phyloP scores from a whole-genome alignment of 352 stramenopile genomes.

The Phytophthora sp. region DNA sequence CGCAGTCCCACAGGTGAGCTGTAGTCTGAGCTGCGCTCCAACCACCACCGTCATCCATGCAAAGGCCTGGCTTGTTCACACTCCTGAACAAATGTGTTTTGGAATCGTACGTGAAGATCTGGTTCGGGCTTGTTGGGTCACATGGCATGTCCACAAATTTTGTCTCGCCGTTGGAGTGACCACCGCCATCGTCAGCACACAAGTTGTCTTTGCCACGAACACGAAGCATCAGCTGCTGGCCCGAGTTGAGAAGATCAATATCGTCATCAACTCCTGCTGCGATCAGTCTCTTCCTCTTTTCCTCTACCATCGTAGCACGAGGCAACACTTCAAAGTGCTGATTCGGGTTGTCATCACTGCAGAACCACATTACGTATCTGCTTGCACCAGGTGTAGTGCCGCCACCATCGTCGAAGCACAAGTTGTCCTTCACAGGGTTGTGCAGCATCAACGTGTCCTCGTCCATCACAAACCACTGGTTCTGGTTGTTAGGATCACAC shows the following conservation, averaged over 20 bases:
- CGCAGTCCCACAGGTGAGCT: conserved; percentile 23
- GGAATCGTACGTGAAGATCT: conserved; percentile 28
- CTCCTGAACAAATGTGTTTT: conserved; percentile 18
- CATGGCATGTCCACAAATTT: conserved; percentile 24
- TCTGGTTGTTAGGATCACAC: conserved; percentile 11
- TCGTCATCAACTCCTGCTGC: conserved; percentile 23
- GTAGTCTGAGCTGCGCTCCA: conserved; percentile 15
- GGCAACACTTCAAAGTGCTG: conserved; percentile 43
- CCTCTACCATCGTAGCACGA: conserved; percentile 2
- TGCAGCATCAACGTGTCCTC: conserved; percentile 24
- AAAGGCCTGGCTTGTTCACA: conserved; percentile 14
- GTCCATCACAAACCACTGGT: conserved; percentile 32
- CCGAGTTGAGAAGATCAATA: conserved; percentile 19
- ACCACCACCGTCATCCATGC: conserved; percentile 25
- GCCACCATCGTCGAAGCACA: conserved; percentile 41
- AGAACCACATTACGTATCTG: conserved; percentile 11
- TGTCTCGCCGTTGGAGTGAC: conserved; percentile 18
- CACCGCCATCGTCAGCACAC: conserved; percentile 40
- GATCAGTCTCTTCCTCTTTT: conserved; percentile 18
- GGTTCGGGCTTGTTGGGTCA: conserved; percentile 25
- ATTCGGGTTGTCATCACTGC: conserved; percentile 21
- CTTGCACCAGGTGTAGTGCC: conserved; percentile 1
- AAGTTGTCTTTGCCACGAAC: conserved; percentile 30
- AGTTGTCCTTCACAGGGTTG: conserved; percentile 27
- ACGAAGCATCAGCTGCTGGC: conserved; percentile 22